phyloP scores from a whole-genome alignment of 2,329 filamentous ascomycete genomes.

The Stachybotrys echinatus region DNA sequence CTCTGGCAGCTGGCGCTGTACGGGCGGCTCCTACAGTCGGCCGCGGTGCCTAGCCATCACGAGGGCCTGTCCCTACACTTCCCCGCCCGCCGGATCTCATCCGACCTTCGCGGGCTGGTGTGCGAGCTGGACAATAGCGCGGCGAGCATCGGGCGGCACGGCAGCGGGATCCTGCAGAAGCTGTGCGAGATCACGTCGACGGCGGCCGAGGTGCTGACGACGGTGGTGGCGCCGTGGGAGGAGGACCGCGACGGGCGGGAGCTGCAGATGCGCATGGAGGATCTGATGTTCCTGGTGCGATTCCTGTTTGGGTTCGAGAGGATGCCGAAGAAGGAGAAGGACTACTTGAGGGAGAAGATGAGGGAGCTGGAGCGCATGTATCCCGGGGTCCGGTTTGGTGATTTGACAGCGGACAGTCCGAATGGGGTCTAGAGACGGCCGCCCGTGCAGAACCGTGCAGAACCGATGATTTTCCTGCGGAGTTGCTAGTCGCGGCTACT shows the following conservation, averaged over 20 bases:
- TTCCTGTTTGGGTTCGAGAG: conserved; percentile 45
- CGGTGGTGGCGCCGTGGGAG: conserved; percentile 34
- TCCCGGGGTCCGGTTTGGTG: conserved; percentile 19
- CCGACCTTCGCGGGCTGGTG: conserved; percentile 31
- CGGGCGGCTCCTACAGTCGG: conserved; percentile 28
- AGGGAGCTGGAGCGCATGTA: conserved; percentile 24
- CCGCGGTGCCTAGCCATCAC: conserved; percentile 23
- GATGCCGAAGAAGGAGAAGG: conserved; percentile 38
- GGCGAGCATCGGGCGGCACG: conserved; percentile 47
- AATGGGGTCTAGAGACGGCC: not conserved
- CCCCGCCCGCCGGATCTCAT: conserved; percentile 30
- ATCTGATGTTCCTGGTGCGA: conserved; percentile 46
- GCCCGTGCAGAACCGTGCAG: too few species aligned
- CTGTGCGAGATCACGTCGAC: conserved; percentile 56
- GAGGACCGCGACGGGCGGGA: conserved; percentile 34
- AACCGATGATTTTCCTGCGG: too few species aligned
- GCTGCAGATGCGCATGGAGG: conserved; percentile 37
- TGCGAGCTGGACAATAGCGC: conserved; percentile 23
- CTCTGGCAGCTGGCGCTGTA: conserved; percentile 37
- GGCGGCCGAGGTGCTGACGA: conserved; percentile 51
- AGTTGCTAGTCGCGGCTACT: too few species aligned
- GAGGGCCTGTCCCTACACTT: conserved; percentile 33
- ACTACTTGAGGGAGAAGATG: conserved; percentile 34
- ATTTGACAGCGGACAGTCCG: conserved; percentile 13
- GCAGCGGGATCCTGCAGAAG: conserved; percentile 52